Conservation (phyloP, 495 filamentous ascomycete species). For the Penicillium robsamsonii region DNA sequence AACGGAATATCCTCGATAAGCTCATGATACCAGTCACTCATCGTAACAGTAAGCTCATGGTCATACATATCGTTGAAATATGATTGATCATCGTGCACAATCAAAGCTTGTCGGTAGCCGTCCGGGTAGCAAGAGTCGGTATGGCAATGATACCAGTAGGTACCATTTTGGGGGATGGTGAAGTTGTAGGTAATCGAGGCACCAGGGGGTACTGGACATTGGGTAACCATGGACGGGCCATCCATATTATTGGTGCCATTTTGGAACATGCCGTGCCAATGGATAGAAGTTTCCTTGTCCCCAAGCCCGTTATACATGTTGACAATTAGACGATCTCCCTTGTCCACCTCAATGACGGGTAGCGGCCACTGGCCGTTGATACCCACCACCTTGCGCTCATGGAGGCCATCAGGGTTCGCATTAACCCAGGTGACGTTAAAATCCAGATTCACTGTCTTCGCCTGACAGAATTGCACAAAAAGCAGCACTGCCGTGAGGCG, state of each 20-base stretch:
- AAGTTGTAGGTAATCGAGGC: conserved; percentile 71
- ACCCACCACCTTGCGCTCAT: conserved; percentile 66
- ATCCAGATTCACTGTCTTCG: conserved; percentile 69
- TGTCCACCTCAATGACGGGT: conserved; percentile 63
- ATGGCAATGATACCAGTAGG: conserved; percentile 85
- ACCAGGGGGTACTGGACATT: conserved; percentile 67
- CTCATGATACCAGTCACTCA: conserved; percentile 64
- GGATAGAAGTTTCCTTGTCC: conserved; percentile 65
- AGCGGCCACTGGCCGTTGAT: conserved; percentile 82
- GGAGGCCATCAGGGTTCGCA: conserved; percentile 73
- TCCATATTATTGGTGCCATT: conserved; percentile 71
- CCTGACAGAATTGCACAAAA: conserved; percentile 25
- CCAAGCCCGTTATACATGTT: conserved; percentile 71
- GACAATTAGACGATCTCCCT: conserved; percentile 70
- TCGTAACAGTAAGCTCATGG: conserved; percentile 61
- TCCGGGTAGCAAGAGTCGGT: conserved; percentile 69
- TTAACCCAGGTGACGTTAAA: conserved; percentile 80
- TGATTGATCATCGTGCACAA: conserved; percentile 63
- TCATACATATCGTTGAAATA: conserved; percentile 64
- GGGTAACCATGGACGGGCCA: conserved; percentile 63
- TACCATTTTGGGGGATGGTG: conserved; percentile 71
- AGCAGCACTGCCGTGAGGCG: background rate
- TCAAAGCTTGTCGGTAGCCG: conserved; percentile 67
- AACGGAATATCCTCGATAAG: conserved; percentile 47
- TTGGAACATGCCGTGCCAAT: conserved; percentile 81